Percentiles rank a stretch among this genome's conserved stretches.
These are phyloP conservation scores for Yamadazyma dushanensis DNA, from an alignment of 1,139 yeast species.

Conservation along the genomic window DNA sequence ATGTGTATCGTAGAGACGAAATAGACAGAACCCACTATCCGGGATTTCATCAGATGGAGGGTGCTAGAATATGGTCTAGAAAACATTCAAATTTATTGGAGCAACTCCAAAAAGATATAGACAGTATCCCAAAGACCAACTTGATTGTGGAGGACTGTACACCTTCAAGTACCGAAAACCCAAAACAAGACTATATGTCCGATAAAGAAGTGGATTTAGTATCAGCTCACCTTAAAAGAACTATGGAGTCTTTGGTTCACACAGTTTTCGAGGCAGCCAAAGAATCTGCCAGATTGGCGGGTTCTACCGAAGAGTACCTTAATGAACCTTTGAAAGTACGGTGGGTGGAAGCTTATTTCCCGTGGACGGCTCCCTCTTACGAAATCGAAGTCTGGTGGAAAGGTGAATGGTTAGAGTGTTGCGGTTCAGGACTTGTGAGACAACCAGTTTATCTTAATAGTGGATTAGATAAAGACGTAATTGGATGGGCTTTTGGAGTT, in stretches of 20 bases:
- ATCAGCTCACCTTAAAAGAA: conserved; percentile 77
- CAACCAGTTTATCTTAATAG: conserved; percentile 76
- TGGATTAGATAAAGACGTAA: conserved; percentile 60
- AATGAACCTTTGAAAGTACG: conserved; percentile 80
- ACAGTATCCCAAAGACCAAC: conserved; percentile 65
- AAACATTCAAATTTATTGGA: conserved; percentile 39
- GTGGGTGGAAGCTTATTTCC: conserved; percentile 96
- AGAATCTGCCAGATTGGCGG: conserved; percentile 65
- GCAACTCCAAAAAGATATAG: conserved; percentile 55
- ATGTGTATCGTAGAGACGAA: conserved; percentile 93
- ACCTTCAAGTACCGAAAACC: conserved; percentile 62
- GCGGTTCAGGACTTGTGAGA: conserved; percentile 93
- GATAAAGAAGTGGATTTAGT: conserved; percentile 67
- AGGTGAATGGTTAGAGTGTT: conserved; percentile 96
- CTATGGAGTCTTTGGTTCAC: conserved; percentile 78
- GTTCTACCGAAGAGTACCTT: conserved; percentile 59
- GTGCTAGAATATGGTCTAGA: conserved; percentile 83
- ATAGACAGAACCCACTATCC: conserved; percentile 96
- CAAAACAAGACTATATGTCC: conserved; percentile 77
- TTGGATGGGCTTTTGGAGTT: conserved; percentile 97
- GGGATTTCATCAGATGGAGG: conserved; percentile 97
- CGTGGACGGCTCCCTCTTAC: conserved; percentile 99
- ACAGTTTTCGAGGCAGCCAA: conserved; percentile 80
- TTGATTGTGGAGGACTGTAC: conserved; percentile 69
- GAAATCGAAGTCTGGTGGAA: conserved; percentile 99